Evolutionary conservation across 345 rosid genomes (phyloP).

Genomic region (Eucalyptus cladocalyx): DNA sequence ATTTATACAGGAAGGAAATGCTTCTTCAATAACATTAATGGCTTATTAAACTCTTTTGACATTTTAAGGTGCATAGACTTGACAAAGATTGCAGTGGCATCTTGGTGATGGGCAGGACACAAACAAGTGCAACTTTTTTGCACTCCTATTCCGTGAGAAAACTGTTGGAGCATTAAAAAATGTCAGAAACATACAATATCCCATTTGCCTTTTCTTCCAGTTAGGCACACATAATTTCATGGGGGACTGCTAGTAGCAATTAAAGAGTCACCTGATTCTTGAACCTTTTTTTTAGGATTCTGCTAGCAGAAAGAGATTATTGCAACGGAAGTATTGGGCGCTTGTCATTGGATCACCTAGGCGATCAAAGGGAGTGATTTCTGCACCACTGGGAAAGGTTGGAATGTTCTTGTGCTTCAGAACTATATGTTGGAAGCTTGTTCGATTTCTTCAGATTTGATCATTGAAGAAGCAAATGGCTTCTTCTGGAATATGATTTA

Average conservation of each 20-base stretch:
- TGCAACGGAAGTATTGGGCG: constrained; percentile 74
- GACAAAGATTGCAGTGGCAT: constrained; percentile 93
- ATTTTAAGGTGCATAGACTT: constrained; percentile 78
- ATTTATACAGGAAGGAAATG: background rate
- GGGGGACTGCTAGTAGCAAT: background rate
- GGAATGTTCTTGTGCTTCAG: background rate
- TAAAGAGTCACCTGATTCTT: background rate
- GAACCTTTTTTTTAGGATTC: constrained; percentile 24
- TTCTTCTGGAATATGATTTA: background rate
- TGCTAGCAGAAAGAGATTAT: constrained; percentile 22
- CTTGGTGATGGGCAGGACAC: constrained; percentile 93
- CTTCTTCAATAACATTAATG: background rate
- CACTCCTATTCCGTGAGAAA: constrained; percentile 91
- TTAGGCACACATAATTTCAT: background rate
- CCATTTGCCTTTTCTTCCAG: background rate
- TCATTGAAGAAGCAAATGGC: background rate
- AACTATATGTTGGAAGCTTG: background rate
- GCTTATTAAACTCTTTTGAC: background rate
- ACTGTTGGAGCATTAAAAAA: constrained; percentile 55
- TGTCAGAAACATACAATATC: constrained; percentile 1
- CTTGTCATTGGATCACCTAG: constrained; percentile 81
- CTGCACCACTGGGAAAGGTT: constrained; percentile 82
- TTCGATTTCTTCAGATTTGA: background rate
- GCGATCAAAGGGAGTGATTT: constrained; percentile 44
- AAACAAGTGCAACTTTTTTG: constrained; percentile 55